These are phyloP conservation scores for Starmerella apis DNA, from an alignment of 805 yeast species.

Conservation along the genomic window DNA sequence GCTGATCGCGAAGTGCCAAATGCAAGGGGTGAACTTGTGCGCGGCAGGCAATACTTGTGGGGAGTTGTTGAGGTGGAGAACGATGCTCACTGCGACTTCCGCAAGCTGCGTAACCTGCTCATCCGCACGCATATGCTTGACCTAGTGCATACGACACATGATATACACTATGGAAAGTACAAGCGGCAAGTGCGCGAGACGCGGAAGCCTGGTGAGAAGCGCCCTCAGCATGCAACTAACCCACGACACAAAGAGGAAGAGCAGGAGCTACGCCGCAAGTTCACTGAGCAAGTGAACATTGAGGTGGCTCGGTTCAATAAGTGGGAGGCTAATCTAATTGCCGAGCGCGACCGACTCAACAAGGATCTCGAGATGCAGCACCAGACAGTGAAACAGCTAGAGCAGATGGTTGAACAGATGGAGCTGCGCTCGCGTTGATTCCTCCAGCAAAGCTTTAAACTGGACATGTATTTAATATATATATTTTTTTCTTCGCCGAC, in stretches of 20 bases:
- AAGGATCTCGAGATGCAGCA: slow-evolving; percentile 88
- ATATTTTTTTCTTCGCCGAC: neutral
- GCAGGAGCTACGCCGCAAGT: slow-evolving; percentile 81
- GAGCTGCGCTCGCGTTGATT: slow-evolving; percentile 15
- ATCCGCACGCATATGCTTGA: slow-evolving; percentile 67
- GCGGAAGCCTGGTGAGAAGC: slow-evolving; percentile 36
- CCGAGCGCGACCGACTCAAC: slow-evolving; percentile 87
- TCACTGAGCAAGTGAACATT: slow-evolving; percentile 91
- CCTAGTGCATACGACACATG: slow-evolving; percentile 62
- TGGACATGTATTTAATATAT: slow-evolving; percentile 5
- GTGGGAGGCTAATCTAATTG: slow-evolving; percentile 95
- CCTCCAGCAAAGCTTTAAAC: neutral
- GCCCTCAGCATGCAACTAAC: slow-evolving; percentile 42
- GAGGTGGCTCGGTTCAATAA: slow-evolving; percentile 96
- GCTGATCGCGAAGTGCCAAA: slow-evolving; percentile 38
- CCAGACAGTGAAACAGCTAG: slow-evolving; percentile 31
- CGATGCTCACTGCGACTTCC: slow-evolving; percentile 65
- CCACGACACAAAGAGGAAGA: slow-evolving; percentile 96
- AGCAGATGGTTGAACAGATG: slow-evolving; percentile 29
- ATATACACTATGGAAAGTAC: slow-evolving; percentile 57
- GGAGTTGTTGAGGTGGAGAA: slow-evolving; percentile 79
- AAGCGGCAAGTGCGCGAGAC: slow-evolving; percentile 48
- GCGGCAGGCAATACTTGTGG: slow-evolving; percentile 77
- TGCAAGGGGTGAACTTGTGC: slow-evolving; percentile 41
- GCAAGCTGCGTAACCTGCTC: slow-evolving; percentile 50